A percentile compares a stretch with the other conserved stretches of the same genome.
These are phyloP conservation scores for Halophytophthora polymorphica DNA, from an alignment of 352 stramenopile genomes.

Conservation along the genomic window DNA sequence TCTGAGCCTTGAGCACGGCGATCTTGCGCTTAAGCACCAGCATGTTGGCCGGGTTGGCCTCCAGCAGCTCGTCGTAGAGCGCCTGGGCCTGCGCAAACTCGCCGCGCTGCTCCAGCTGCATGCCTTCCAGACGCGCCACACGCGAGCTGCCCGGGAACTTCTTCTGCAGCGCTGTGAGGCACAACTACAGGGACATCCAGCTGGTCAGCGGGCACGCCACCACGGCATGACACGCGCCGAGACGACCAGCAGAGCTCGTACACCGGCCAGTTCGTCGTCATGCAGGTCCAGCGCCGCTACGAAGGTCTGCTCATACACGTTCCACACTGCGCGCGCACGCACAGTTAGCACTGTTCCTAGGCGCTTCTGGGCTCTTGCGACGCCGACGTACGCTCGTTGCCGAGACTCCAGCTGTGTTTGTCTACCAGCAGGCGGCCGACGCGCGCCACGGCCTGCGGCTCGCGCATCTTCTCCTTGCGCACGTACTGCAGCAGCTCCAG, in stretches of 20 bases:
- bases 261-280: constrained; percentile 45
- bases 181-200: neutral
- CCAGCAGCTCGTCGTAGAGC: constrained; percentile 57
- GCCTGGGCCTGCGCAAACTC: constrained; percentile 55
- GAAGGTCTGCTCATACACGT: constrained; percentile 66
- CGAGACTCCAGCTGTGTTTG: constrained; percentile 48
- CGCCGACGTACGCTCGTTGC: constrained; percentile 38
- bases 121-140: constrained; percentile 53
- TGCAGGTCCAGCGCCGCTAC: constrained; percentile 60
- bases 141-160: constrained; percentile 65
- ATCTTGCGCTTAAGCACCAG: constrained; percentile 67
- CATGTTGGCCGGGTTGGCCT: constrained; percentile 54
- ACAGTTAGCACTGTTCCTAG: constrained; percentile 12
- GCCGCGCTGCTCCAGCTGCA: constrained; percentile 51
- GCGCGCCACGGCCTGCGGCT: constrained; percentile 31
- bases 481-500: constrained; percentile 52
- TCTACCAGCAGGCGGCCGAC: constrained; percentile 44
- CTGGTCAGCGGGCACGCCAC: too few relatives aligned
- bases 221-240: too few relatives aligned
- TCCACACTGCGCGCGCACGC: constrained; percentile 40
- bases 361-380: neutral
- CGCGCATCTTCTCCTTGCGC: constrained; percentile 60
- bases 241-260: constrained; percentile 7
- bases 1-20: constrained; percentile 60
- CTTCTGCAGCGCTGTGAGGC: constrained; percentile 37